A percentile compares a stretch with the other conserved stretches of the same genome.
phyloP scores from a whole-genome alignment of 2,329 filamentous ascomycete genomes.

The Fusarium newnesense region DNA sequence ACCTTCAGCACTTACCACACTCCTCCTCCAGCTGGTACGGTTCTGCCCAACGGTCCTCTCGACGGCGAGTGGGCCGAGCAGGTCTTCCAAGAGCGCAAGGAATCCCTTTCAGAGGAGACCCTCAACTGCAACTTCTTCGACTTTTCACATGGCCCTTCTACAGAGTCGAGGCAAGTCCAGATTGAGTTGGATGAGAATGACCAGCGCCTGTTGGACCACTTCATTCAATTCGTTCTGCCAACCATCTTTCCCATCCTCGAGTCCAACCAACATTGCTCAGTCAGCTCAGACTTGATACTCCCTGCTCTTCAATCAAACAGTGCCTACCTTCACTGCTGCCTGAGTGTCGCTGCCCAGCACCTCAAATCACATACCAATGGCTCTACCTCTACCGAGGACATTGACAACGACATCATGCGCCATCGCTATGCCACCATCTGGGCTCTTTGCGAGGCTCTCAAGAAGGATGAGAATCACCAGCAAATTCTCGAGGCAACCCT shows the following conservation, averaged over 20 bases:
- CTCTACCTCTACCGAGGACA: slow-evolving; percentile 72
- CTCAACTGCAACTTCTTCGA: slow-evolving; percentile 85
- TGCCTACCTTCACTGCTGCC: slow-evolving; percentile 92
- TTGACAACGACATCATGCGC: slow-evolving; percentile 90
- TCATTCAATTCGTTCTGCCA: slow-evolving; percentile 86
- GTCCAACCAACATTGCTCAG: slow-evolving; percentile 85
- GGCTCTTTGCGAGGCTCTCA: slow-evolving; percentile 83
- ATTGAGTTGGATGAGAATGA: slow-evolving; percentile 90
- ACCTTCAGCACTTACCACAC: slow-evolving; percentile 93
- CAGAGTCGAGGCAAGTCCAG: slow-evolving; percentile 72
- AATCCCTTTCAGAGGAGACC: slow-evolving; percentile 73
- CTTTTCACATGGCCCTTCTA: slow-evolving; percentile 75
- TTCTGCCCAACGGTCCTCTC: slow-evolving; percentile 70
- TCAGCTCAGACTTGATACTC: slow-evolving; percentile 83
- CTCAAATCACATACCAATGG: slow-evolving; percentile 77
- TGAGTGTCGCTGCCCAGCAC: slow-evolving; percentile 93
- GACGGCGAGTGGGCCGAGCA: slow-evolving; percentile 70
- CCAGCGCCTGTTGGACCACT: slow-evolving; percentile 87
- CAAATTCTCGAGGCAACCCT: slow-evolving; percentile 92
- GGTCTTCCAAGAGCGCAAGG: slow-evolving; percentile 57
- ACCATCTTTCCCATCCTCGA: slow-evolving; percentile 94
- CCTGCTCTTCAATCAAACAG: slow-evolving; percentile 91
- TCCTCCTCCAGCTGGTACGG: slow-evolving; percentile 75
- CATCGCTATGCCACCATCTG: slow-evolving; percentile 91
- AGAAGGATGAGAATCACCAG: slow-evolving; percentile 82